Evolutionary conservation across 495 filamentous ascomycete species (phyloP), one percentile per base, ranked within the genome.

Genomic region (Aspergillus affinis): DNA sequence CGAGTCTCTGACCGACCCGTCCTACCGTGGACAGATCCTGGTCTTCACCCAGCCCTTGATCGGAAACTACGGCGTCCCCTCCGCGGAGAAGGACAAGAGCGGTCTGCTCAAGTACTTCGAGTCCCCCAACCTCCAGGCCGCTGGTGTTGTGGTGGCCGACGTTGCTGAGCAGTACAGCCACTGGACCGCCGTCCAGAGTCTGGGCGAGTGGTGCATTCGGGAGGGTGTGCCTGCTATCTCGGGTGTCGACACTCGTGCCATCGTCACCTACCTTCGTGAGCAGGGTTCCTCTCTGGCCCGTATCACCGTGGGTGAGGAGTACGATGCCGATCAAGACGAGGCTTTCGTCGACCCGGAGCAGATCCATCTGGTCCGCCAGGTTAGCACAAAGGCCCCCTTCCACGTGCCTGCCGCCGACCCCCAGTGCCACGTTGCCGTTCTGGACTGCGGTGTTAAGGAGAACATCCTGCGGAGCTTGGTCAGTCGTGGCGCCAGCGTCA

Each of bases 361-460:
- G 74, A 97, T 97, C 78, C 96, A 98, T 77, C 78, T 98, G 55
- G 94, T 98, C 61, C 90, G 90, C 72, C 87, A 89, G 60, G 94
- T 98, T 63, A 94, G 90, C 81, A 98, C 94, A 72, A 98, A 98
- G 82, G 87, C 91, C 57, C 95, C 94, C 12, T 98, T 98, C 82
- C 93, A 97, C 69, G 88, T 97, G 60, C 85, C 86, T 61, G 89
- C 91, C 36, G 81, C 84, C 47, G 81, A 83, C 64, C 90, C 93
- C 59, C 86, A 89, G 70, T 85, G 88, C 73, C 94, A 98, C 77
- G 85, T 98, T 67, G 94, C 93, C 36, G 84, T 98, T 59, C 87
- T 98, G 72, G 94, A 98, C 78, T 98, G 94, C 72, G 94, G 94
- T 75, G 95, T 98, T 60, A 98, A 98, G 83, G 94, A 98, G 83